Conservation (phyloP, 495 filamentous ascomycete genomes). For the Hypoxylon cercidicola region DNA sequence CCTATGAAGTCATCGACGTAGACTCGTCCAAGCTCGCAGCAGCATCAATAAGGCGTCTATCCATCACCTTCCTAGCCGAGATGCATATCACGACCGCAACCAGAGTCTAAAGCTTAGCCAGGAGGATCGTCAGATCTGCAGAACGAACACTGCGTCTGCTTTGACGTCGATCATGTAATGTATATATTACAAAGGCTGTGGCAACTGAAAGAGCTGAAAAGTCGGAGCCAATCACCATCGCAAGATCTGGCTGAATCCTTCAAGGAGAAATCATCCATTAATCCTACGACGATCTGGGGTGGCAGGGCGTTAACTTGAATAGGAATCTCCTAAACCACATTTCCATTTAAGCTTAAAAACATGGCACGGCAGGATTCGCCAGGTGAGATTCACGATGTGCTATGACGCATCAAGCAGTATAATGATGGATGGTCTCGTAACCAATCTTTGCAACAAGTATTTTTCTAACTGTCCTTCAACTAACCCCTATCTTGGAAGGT, state of each 20-base stretch:
- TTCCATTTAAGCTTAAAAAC: neutral
- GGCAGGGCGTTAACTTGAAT: neutral
- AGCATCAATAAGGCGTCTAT: neutral
- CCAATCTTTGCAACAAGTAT: neutral
- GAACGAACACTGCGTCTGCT: too few species aligned
- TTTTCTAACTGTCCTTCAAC: neutral
- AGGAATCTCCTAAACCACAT: neutral
- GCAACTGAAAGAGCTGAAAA: neutral
- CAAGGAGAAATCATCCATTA: neutral
- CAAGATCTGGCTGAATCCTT: neutral
- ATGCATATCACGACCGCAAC: neutral
- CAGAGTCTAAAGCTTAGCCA: neutral
- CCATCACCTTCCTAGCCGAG: neutral
- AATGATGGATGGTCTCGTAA: neutral
- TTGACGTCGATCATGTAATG: neutral
- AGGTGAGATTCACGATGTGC: neutral
- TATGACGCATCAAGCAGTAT: constrained; percentile 1
- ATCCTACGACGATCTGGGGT: neutral
- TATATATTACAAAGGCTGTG: neutral
- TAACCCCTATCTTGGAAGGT: neutral
- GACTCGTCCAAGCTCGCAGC: neutral
- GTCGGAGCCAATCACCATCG: neutral
- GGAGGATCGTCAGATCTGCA: neutral
- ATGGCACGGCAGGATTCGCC: neutral
- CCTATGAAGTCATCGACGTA: neutral